Percentiles rank a stretch among this genome's conserved stretches.
Evolutionary conservation across 1,284 basidiomycete genomes (phyloP).

Genomic region (Pseudozyma pruni): DNA sequence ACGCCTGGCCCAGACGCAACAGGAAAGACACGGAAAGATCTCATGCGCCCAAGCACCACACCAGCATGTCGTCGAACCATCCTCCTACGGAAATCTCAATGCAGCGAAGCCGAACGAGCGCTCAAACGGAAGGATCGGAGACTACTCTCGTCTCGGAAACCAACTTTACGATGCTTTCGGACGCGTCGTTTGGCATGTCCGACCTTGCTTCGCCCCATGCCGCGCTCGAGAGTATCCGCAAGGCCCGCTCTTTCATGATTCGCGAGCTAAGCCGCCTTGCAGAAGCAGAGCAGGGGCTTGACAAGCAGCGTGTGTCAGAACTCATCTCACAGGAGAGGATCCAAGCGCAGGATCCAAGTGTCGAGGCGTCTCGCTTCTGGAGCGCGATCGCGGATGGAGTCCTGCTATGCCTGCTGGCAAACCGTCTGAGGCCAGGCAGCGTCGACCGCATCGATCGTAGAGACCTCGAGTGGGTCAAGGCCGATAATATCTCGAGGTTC

Average conservation of each 20-base stretch:
- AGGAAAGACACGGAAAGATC: conserved; percentile 12
- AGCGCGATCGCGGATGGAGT: conserved; percentile 51
- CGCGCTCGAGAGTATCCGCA: conserved; percentile 48
- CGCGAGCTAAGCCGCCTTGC: conserved; percentile 38
- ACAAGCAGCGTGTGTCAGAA: conserved; percentile 31
- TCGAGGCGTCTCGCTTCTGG: conserved; percentile 50
- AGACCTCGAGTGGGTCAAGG: conserved; percentile 50
- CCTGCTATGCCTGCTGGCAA: conserved; percentile 54
- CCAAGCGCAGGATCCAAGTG: conserved; percentile 21
- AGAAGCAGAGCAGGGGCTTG: conserved; percentile 15
- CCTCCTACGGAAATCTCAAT: conserved; percentile 16
- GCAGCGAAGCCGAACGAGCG: conserved; percentile 35
- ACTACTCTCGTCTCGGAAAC: conserved; percentile 31
- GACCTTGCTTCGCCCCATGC: conserved; percentile 34
- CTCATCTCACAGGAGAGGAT: conserved; percentile 31
- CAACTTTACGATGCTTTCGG: conserved; percentile 26
- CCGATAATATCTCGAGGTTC: conserved; percentile 57
- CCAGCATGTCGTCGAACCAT: conserved; percentile 4
- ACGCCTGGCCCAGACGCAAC: conserved; percentile 30
- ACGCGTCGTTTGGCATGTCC: conserved; percentile 43
- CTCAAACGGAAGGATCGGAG: conserved; percentile 30
- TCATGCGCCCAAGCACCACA: conserved; percentile 9
- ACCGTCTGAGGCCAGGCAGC: conserved; percentile 37
- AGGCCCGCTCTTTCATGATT: conserved; percentile 49
- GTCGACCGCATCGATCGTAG: conserved; percentile 53